Evolutionary conservation across 179 eudicot species (phyloP).

Genomic region (Carnegiea gigantea): DNA sequence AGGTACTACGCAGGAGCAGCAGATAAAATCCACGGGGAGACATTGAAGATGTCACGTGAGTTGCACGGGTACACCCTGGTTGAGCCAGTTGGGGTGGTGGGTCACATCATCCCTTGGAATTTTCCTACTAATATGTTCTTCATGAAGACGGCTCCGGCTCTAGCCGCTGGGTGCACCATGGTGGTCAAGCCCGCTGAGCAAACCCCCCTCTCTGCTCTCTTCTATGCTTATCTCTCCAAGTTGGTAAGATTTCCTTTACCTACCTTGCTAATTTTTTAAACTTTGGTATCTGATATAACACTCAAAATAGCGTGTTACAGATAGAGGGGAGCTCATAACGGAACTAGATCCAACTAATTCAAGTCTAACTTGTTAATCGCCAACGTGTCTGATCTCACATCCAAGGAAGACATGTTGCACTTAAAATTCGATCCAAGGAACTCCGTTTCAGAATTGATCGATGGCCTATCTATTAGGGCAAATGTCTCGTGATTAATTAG

Average conservation of each 20-base stretch:
- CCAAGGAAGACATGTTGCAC: too few relatives aligned
- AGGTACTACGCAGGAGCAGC: conserved; percentile 89
- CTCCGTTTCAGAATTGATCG: too few relatives aligned
- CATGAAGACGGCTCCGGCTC: conserved; percentile 58
- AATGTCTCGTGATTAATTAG: too few relatives aligned
- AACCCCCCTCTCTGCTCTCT: conserved; percentile 77
- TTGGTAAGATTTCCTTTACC: conserved; percentile 29
- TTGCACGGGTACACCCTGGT: conserved; percentile 66
- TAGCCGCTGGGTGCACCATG: conserved; percentile 87
- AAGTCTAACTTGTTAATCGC: too few relatives aligned
- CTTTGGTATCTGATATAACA: too few relatives aligned
- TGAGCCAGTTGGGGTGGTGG: conserved; percentile 77
- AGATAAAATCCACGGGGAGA: conserved; percentile 79
- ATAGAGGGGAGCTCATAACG: too few relatives aligned
- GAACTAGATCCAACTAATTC: too few relatives aligned
- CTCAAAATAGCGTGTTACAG: too few relatives aligned
- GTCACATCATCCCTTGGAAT: conserved; percentile 79
- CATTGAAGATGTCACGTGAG: conserved; percentile 62
- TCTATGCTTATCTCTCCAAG: conserved; percentile 65
- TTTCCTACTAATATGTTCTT: conserved; percentile 56
- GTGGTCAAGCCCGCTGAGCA: conserved; percentile 90
- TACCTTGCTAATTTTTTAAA: too few relatives aligned
- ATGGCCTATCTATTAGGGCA: too few relatives aligned
- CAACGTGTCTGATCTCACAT: too few relatives aligned
- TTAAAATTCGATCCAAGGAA: too few relatives aligned